Conservation (phyloP, 73 alveolate species). For the Paramecium tetraurelia region DNA sequence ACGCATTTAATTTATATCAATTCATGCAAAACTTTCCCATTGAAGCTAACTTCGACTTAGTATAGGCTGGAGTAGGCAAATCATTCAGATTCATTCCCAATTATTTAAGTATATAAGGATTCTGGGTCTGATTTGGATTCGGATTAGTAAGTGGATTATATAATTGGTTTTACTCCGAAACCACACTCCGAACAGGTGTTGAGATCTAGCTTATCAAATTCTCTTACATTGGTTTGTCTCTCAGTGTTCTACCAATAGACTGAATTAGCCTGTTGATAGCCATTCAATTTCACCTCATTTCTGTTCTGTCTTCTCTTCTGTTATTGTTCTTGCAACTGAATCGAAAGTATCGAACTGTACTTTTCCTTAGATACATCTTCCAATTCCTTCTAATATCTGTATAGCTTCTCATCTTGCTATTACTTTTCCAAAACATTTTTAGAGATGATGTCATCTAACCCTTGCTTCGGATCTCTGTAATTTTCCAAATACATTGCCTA, state of each 20-base stretch:
- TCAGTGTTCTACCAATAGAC: neutral
- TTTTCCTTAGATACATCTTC: neutral
- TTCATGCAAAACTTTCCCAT: neutral
- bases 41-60: neutral
- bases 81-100: neutral
- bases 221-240: neutral
- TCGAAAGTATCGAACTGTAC: neutral
- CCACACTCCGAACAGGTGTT: neutral
- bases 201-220: neutral
- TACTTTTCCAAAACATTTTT: neutral
- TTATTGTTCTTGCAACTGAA: neutral
- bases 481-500: neutral
- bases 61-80: neutral
- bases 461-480: neutral
- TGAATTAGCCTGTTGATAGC: neutral
- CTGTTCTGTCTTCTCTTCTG: neutral
- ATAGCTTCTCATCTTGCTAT: neutral
- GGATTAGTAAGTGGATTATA: slow-evolving; percentile 3
- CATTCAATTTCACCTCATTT: neutral
- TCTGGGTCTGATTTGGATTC: neutral
- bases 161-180: neutral
- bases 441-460: neutral
- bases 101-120: neutral
- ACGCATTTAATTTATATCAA: slow-evolving; percentile 13
- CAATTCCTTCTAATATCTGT: neutral